phyloP scores from a whole-genome alignment of 805 yeast species.

The Lachancea kluyveri region DNA sequence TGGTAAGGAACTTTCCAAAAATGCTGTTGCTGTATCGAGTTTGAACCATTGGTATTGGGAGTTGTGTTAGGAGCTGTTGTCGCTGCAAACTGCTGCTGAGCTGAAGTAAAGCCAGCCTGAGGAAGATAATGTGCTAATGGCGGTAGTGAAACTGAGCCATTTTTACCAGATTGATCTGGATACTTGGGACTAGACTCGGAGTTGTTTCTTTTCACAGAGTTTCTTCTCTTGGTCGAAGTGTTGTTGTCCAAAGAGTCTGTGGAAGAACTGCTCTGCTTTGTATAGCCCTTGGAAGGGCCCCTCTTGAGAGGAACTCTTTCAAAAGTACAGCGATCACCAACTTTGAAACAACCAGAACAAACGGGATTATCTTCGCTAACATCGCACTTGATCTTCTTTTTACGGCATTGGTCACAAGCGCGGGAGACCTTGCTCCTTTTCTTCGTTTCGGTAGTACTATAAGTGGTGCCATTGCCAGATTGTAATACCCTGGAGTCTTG shows the following conservation, averaged over 20 bases:
- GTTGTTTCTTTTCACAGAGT: conserved; percentile 6
- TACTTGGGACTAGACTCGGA: conserved; percentile 7
- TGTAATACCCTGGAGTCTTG: no score
- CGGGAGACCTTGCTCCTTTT: conserved; percentile 70
- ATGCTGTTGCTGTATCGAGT: conserved; percentile 27
- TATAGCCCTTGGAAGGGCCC: conserved; percentile 74
- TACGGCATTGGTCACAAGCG: conserved; percentile 76
- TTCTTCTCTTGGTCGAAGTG: conserved; percentile 4
- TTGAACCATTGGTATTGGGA: no score
- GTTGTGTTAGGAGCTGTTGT: background rate
- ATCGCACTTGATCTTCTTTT: conserved; percentile 68
- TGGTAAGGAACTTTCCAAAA: conserved; percentile 34
- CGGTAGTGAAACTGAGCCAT: conserved; percentile 25
- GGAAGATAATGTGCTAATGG: conserved; percentile 28
- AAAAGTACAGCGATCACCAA: conserved; percentile 57
- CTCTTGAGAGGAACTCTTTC: conserved; percentile 68
- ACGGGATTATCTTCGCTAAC: conserved; percentile 47
- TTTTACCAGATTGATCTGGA: no score
- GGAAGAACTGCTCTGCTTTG: conserved; percentile 33
- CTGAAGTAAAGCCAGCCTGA: conserved; percentile 7
- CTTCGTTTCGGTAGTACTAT: no score
- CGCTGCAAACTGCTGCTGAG: conserved; percentile 2
- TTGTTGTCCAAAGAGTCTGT: no score
- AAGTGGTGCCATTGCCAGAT: no score
- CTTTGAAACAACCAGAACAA: conserved; percentile 62